phyloP scores from a whole-genome alignment of 2,329 filamentous ascomycete species.

The Aspergillus bombycis region DNA sequence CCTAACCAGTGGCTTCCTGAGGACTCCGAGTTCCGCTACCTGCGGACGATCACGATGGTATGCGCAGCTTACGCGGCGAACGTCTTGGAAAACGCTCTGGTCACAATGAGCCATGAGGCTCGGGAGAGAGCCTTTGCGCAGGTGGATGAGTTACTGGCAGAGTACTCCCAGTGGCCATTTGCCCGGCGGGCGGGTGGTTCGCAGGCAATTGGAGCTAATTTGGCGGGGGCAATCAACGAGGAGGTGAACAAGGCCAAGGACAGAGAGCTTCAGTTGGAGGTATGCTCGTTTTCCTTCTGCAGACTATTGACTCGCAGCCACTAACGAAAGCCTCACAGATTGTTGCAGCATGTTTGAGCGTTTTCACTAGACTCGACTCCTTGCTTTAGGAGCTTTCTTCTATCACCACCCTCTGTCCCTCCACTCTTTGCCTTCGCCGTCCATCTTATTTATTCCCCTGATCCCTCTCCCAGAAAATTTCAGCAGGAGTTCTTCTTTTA shows the following conservation, averaged over 20 bases:
- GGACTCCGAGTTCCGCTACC: constrained; percentile 89
- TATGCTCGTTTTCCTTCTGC: constrained; percentile 48
- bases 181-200: constrained; percentile 74
- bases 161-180: constrained; percentile 98
- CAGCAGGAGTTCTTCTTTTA: constrained; percentile 11
- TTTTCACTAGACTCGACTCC: constrained; percentile 96
- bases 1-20: constrained; percentile 88
- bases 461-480: constrained; percentile 15
- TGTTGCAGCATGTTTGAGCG: constrained; percentile 92
- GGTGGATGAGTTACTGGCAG: constrained; percentile 91
- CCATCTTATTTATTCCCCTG: constrained; percentile 17
- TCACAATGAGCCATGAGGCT: constrained; percentile 89
- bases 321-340: constrained; percentile 51
- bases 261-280: constrained; percentile 94
- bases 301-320: not conserved
- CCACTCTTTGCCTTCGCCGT: constrained; percentile 12
- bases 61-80: constrained; percentile 98
- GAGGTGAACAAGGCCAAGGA: constrained; percentile 87
- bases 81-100: constrained; percentile 95
- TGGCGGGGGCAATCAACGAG: constrained; percentile 83
- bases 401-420: constrained; percentile 7
- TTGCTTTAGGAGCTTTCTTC: constrained; percentile 64
- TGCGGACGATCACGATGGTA: constrained; percentile 92
- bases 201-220: constrained; percentile 86
- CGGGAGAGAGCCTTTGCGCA: constrained; percentile 93